Evolutionary conservation across 352 stramenopile genomes (phyloP).

Genomic region (Globisporangium recalcitrans): DNA sequence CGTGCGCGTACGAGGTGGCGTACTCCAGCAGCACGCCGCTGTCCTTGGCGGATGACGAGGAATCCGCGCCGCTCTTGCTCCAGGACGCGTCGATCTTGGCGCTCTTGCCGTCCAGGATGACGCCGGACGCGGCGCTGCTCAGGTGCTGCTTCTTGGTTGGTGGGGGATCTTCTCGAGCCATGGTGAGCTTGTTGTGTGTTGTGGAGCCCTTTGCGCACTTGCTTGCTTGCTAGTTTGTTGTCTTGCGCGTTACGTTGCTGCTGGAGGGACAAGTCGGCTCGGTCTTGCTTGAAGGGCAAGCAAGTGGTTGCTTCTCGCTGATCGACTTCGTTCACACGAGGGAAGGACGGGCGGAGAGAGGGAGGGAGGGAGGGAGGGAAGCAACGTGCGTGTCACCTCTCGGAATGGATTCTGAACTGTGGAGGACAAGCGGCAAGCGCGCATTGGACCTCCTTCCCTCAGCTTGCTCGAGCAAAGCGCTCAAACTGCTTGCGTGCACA

Average conservation of each 20-base stretch:
- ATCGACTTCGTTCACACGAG: slow-evolving; percentile 5
- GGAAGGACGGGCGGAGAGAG: background rate
- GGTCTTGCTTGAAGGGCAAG: background rate
- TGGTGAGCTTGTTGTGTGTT: background rate
- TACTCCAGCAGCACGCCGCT: slow-evolving; percentile 8
- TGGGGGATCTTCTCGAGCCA: slow-evolving; percentile 10
- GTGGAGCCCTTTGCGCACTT: background rate
- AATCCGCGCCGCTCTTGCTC: slow-evolving; percentile 3
- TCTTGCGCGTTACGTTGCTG: background rate
- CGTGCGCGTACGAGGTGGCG: slow-evolving; percentile 12
- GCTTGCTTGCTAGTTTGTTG: slow-evolving; percentile 1
- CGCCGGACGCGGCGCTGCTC: background rate
- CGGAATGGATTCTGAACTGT: slow-evolving; percentile 18
- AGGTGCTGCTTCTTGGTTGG: slow-evolving; percentile 14
- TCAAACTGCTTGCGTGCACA: background rate
- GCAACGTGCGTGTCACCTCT: slow-evolving; percentile 11
- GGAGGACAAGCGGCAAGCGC: background rate
- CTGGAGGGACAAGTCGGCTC: background rate
- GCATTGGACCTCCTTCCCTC: slow-evolving; percentile 4
- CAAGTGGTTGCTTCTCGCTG: background rate
- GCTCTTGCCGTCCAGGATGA: slow-evolving; percentile 2
- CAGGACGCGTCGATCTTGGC: slow-evolving; percentile 1
- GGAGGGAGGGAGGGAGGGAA: background rate
- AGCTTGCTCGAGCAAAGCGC: background rate
- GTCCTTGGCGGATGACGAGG: background rate